Evolutionary conservation across 257 asterid genomes (phyloP).

Genomic region (Hygrophila difformis): DNA sequence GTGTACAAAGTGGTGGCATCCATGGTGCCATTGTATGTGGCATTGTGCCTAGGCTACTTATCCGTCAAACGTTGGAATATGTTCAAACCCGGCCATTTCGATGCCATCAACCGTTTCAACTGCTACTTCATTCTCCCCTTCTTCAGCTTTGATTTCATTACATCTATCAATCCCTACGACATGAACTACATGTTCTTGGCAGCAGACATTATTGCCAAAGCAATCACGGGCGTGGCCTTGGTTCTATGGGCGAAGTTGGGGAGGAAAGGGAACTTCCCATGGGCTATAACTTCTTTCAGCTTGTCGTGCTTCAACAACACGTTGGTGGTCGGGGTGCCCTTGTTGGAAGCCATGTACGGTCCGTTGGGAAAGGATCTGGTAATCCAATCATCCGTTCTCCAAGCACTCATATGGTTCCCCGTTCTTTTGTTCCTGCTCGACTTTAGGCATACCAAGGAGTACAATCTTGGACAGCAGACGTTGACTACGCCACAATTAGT

Average conservation of each 20-base stretch:
- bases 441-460: conserved; percentile 28
- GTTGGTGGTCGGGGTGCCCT: conserved; percentile 64
- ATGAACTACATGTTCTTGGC: conserved; percentile 53
- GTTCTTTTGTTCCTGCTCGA: conserved; percentile 39
- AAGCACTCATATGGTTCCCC: conserved; percentile 56
- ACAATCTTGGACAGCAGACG: no score
- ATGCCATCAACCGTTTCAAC: conserved; percentile 59
- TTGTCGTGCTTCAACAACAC: conserved; percentile 50
- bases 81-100: conserved; percentile 61
- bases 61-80: conserved; percentile 62
- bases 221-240: conserved; percentile 17
- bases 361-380: conserved; percentile 40
- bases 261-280: conserved; percentile 26
- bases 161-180: conserved; percentile 49
- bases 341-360: conserved; percentile 67
- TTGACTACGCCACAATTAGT: background rate
- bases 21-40: conserved; percentile 48
- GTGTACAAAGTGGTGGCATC: conserved; percentile 49
- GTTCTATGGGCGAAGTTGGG: conserved; percentile 46
- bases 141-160: conserved; percentile 53
- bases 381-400: conserved; percentile 55
- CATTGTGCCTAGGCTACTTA: conserved; percentile 52
- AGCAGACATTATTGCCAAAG: conserved; percentile 53
- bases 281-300: conserved; percentile 59
- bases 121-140: conserved; percentile 67